Percentiles rank a stretch among this genome's conserved stretches.
Evolutionary conservation across 2,329 filamentous ascomycete species (phyloP).

Genomic region (Cyanodermella asteris): DNA sequence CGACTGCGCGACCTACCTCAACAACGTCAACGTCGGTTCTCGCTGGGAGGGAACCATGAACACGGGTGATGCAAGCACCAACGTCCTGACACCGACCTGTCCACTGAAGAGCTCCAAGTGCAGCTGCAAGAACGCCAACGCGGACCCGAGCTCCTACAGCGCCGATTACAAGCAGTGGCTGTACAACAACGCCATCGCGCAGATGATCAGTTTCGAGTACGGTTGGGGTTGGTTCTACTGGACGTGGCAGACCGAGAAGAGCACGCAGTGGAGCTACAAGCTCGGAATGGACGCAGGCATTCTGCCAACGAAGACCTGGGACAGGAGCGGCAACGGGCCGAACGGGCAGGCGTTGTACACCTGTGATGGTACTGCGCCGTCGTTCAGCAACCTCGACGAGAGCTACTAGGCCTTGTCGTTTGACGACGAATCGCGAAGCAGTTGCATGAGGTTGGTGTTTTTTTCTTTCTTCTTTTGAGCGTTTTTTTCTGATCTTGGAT

Average conservation of each 20-base stretch:
- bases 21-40: constrained; percentile 70
- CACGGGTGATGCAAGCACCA: constrained; percentile 37
- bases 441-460: too few species aligned
- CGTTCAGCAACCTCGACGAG: too few species aligned
- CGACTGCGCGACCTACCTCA: constrained; percentile 70
- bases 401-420: too few species aligned
- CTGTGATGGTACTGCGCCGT: too few species aligned
- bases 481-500: too few species aligned
- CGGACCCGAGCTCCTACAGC: constrained; percentile 44
- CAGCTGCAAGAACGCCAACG: constrained; percentile 55
- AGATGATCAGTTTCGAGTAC: constrained; percentile 85
- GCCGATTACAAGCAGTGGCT: constrained; percentile 65
- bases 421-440: too few species aligned
- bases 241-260: constrained; percentile 84
- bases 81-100: constrained; percentile 51
- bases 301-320: constrained; percentile 53
- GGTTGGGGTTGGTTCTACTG: constrained; percentile 99
- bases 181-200: constrained; percentile 75
- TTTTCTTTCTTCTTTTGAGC: too few species aligned
- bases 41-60: constrained; percentile 80
- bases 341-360: too few species aligned
- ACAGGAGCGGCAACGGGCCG: constrained; percentile 46
- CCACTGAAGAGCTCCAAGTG: constrained; percentile 45
- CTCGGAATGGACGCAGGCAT: constrained; percentile 56
- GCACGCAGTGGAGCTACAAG: constrained; percentile 83